Conservation (phyloP, 495 filamentous ascomycete species). For the Aspergillus bridgeri region DNA sequence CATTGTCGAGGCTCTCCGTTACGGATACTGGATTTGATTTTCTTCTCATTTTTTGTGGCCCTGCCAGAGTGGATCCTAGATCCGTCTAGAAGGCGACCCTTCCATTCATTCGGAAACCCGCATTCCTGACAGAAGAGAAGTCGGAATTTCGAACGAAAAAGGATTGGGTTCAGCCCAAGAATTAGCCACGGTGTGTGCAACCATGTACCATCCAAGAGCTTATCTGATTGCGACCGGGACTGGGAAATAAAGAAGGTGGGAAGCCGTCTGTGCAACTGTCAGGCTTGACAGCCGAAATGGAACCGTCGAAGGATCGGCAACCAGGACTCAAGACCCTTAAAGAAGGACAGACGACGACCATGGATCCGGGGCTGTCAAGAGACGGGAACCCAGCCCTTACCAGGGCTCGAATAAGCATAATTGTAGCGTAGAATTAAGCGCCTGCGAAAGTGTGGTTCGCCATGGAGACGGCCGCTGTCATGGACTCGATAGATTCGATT, state of each 20-base stretch:
- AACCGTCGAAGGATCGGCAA: constrained; percentile 1
- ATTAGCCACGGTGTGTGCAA: too few species aligned
- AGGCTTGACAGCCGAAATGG: neutral
- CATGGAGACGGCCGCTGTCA: constrained; percentile 21
- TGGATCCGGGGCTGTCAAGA: constrained; percentile 8
- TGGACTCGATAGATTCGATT: constrained; percentile 2
- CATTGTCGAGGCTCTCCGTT: constrained; percentile 8
- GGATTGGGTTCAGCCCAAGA: neutral
- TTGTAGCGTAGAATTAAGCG: constrained; percentile 26
- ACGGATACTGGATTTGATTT: neutral
- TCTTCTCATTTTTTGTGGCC: neutral
- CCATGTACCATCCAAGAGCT: too few species aligned
- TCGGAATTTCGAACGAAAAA: neutral
- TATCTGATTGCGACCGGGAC: neutral
- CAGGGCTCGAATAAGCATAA: constrained; percentile 29
- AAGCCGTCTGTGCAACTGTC: neutral
- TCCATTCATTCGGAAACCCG: neutral
- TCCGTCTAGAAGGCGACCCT: neutral
- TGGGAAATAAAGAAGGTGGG: neutral
- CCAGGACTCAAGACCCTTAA: constrained; percentile 1
- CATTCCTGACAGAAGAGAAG: neutral
- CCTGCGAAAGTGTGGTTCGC: constrained; percentile 24
- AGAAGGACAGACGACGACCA: neutral
- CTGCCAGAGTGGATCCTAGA: constrained; percentile 1
- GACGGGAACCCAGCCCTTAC: constrained; percentile 13